These are phyloP conservation scores for Colletotrichum orbiculare DNA, from an alignment of 2,329 filamentous ascomycete genomes.

Conservation along the genomic window DNA sequence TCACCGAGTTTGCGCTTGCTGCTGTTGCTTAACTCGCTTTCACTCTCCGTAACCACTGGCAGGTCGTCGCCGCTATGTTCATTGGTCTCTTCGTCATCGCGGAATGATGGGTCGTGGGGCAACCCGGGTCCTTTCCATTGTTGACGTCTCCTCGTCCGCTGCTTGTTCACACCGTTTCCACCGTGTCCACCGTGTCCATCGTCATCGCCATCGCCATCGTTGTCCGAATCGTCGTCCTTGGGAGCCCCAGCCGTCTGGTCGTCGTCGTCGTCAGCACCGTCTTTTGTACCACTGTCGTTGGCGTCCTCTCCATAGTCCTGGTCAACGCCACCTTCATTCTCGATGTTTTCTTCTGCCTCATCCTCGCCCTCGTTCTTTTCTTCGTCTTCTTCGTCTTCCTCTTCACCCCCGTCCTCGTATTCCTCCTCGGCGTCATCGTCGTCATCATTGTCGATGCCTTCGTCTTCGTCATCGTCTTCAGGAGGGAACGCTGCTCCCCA, in stretches of 20 bases:
- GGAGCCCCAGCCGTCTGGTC: not conserved
- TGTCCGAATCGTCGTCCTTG: not conserved
- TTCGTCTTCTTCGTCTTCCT: slow-evolving; percentile 39
- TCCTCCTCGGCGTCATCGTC: slow-evolving; percentile 36
- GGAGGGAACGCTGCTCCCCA: slow-evolving; percentile 24
- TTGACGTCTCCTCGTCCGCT: not conserved
- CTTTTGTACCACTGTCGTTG: not conserved
- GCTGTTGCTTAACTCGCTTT: not conserved
- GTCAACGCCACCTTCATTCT: not conserved
- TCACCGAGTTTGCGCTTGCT: not conserved
- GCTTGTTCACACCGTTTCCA: not conserved
- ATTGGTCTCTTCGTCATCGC: slow-evolving; percentile 23
- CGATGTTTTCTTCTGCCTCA: slow-evolving; percentile 13
- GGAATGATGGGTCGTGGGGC: slow-evolving; percentile 23
- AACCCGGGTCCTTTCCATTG: not conserved
- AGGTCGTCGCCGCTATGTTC: slow-evolving; percentile 20
- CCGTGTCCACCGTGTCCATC: not conserved
- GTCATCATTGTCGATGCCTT: slow-evolving; percentile 1
- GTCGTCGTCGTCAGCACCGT: not conserved
- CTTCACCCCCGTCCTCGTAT: slow-evolving; percentile 34
- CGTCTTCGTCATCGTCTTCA: not conserved
- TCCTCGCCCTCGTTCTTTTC: slow-evolving; percentile 43
- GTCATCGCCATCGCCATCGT: not conserved
- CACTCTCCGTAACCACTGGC: slow-evolving; percentile 13
- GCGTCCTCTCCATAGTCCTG: slow-evolving; percentile 7